A percentile compares a stretch with the other conserved stretches of the same genome.
These are phyloP conservation scores for Aspergillus quadrilineatus DNA, from an alignment of 2,329 filamentous ascomycete genomes.

Conservation along the genomic window DNA sequence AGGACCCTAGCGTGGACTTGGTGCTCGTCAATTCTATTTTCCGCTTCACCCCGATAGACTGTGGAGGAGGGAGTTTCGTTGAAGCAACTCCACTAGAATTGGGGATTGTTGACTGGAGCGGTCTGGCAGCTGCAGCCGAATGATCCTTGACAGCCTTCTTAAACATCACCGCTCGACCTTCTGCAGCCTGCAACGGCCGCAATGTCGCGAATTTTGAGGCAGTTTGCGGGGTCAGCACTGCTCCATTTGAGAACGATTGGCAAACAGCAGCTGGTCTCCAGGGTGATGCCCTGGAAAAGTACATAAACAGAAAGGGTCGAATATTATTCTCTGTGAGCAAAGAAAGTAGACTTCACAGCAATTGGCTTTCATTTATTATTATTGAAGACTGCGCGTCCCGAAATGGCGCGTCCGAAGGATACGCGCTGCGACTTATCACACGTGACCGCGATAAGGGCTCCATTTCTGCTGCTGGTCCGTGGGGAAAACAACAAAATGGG, in stretches of 20 bases:
- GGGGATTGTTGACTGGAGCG: slow-evolving; percentile 34
- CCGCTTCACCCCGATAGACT: slow-evolving; percentile 36
- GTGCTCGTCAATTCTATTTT: slow-evolving; percentile 38
- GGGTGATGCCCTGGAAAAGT: slow-evolving; percentile 21
- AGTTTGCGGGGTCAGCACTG: slow-evolving; percentile 19
- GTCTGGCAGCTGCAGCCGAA: slow-evolving; percentile 31
- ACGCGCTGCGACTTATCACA: slow-evolving; percentile 20
- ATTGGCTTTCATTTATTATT: neutral
- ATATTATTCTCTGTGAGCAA: neutral
- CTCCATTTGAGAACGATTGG: slow-evolving; percentile 23
- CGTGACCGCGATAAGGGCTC: slow-evolving; percentile 26
- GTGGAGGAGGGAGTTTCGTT: slow-evolving; percentile 23
- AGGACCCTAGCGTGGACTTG: slow-evolving; percentile 38
- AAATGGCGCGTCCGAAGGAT: slow-evolving; percentile 5
- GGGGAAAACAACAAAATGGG: slow-evolving; percentile 7
- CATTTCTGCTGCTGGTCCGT: slow-evolving; percentile 5
- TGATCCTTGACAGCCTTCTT: slow-evolving; percentile 43
- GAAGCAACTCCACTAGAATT: slow-evolving; percentile 26
- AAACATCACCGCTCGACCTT: slow-evolving; percentile 36
- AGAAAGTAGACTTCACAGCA: neutral
- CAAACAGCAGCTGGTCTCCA: slow-evolving; percentile 23
- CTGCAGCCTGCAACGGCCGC: slow-evolving; percentile 17
- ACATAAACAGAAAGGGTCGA: slow-evolving; percentile 25
- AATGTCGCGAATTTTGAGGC: slow-evolving; percentile 28
- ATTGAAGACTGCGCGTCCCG: slow-evolving; percentile 1